phyloP scores from a whole-genome alignment of 1,284 basidiomycete species.

The Cutaneotrichosporon dermatis region DNA sequence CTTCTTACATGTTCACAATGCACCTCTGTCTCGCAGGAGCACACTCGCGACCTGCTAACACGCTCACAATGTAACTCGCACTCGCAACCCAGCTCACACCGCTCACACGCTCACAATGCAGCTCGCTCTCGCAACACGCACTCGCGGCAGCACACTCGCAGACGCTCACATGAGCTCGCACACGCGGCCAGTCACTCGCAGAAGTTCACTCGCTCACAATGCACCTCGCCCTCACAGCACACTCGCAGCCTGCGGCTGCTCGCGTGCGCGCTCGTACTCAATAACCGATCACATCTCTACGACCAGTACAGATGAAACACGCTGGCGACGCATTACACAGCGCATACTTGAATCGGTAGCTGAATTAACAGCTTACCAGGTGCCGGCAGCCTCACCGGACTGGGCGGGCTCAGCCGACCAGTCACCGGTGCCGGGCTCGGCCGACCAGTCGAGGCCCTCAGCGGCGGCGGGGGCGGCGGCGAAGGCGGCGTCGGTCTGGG shows the following conservation, averaged over 20 bases:
- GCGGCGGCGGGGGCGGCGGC: conserved; percentile 72
- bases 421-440: conserved; percentile 56
- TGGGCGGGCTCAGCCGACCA: conserved; percentile 38
- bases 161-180: too few species aligned
- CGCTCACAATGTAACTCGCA: too few species aligned
- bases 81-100: too few species aligned
- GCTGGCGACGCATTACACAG: conserved; percentile 4
- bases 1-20: too few species aligned
- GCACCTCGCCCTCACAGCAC: too few species aligned
- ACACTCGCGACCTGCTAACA: too few species aligned
- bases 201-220: too few species aligned
- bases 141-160: too few species aligned
- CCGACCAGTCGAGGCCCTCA: conserved; percentile 74
- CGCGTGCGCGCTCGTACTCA: not conserved
- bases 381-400: conserved; percentile 23
- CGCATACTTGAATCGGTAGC: not conserved
- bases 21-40: too few species aligned
- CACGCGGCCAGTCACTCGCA: too few species aligned
- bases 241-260: not conserved
- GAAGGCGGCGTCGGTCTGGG: conserved; percentile 67
- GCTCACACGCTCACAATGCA: too few species aligned
- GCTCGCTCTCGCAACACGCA: too few species aligned
- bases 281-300: not conserved
- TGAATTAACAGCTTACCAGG: conserved; percentile 26
- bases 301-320: conserved; percentile 1